Conservation (phyloP, 129 eudicot species). For the Pittosporum tobira region DNA sequence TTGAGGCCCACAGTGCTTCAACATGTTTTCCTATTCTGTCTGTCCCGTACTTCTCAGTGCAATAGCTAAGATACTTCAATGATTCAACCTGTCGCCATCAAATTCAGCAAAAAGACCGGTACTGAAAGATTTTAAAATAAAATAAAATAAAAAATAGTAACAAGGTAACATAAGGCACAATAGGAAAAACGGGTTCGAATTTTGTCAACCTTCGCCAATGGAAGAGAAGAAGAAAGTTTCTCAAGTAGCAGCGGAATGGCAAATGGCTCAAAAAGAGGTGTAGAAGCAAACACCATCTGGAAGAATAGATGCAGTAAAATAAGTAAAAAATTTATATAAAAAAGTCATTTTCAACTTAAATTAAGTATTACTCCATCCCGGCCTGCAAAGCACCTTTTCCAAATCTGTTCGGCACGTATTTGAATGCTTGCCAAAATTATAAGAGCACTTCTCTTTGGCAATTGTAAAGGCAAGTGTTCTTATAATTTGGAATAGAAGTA, state of each 20-base stretch:
- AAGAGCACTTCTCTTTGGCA: too few relatives aligned
- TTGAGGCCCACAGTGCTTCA: slow-evolving; percentile 52
- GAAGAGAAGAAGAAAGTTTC: slow-evolving; percentile 78
- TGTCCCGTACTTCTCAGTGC: slow-evolving; percentile 53
- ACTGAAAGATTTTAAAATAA: neutral
- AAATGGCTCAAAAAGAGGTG: slow-evolving; percentile 77
- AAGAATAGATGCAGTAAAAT: slow-evolving; percentile 12
- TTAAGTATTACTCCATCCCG: neutral
- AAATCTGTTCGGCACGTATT: too few relatives aligned
- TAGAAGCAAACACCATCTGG: slow-evolving; percentile 82
- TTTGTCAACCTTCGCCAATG: slow-evolving; percentile 64
- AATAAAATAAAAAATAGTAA: too few relatives aligned
- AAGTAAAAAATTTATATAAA: neutral
- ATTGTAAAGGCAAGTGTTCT: too few relatives aligned
- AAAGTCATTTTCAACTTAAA: neutral
- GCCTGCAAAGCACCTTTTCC: too few relatives aligned
- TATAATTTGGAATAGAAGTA: too few relatives aligned
- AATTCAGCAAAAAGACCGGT: slow-evolving; percentile 1
- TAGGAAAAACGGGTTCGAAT: slow-evolving; percentile 2
- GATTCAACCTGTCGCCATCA: slow-evolving; percentile 58
- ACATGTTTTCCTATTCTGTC: slow-evolving; percentile 49
- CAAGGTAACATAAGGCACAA: neutral
- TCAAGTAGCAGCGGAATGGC: slow-evolving; percentile 75
- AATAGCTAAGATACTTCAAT: slow-evolving; percentile 69
- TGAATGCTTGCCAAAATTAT: too few relatives aligned